Base-by-base conservation (phyloP, 306 rosid genomes). In the Lithocarpus polystachyus region DNA sequence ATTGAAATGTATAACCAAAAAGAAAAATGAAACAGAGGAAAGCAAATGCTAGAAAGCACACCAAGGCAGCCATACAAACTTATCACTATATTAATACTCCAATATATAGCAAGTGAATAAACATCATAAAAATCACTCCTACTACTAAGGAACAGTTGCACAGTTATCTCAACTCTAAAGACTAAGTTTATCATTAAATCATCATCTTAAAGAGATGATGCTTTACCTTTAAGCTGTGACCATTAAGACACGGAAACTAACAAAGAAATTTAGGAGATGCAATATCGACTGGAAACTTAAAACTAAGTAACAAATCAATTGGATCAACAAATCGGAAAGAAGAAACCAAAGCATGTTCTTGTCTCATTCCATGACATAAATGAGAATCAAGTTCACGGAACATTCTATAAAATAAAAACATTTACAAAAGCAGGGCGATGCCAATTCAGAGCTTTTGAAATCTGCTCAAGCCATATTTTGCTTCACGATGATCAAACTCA, bases 201-300 rank as follows among this genome's bases (percentile, higher is more conserved):
- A 77, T 67, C 20, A 51, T 26, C 17, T 68, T 28, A 52, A 52
- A 20, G 48, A 75, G 29, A 59, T 19, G 56, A 82, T 40, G 48
- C 90, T 78, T 65, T 61, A 94, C 99, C 99, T 94, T 91, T 73
- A 94, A 52, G 53, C 80, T 60, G 60, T 91, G 92, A 92, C 86
- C 89, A 92, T 79, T 72, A 94, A 76, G 78, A 82, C 70, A 74
- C 83, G 89, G 68, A 91, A 89, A 83, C 97, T 82, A 81, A 86
- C 82, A 86, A 87, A 90, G 67, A 79, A 85, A 87, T 82, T 85
- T 81, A 67, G 89, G 95, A 67, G 89, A 82, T 40, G 80, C 56
- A 82, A 84, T 65, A 68, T 87, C 89, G 67, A 73, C 79, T 33
- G 97, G 87, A 83, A 92, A 77, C 73, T 89, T 89, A 81, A 86